A percentile compares a stretch with the other conserved stretches of the same genome.
Evolutionary conservation across 106 monocot genomes (phyloP).

Genomic region (Dendrobium officinale): DNA sequence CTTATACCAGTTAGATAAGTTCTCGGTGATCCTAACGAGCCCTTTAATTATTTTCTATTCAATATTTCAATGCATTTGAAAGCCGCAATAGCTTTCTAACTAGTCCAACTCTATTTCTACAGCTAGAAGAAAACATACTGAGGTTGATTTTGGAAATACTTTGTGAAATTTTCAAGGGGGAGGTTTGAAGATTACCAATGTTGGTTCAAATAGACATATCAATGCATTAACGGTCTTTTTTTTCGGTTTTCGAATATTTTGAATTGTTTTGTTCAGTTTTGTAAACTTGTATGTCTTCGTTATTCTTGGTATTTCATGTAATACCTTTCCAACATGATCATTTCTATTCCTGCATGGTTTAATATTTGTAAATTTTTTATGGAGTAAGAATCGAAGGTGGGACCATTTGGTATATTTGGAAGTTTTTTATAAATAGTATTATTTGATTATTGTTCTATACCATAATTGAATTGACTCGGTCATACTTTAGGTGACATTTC

Average conservation of each 20-base stretch:
- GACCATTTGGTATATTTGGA: no score
- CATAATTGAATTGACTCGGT: no score
- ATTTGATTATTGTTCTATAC: no score
- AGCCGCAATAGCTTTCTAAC: slow-evolving; percentile 2
- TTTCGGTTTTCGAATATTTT: no score
- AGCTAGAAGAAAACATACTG: slow-evolving; percentile 43
- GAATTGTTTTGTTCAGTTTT: background rate
- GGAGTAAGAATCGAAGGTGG: no score
- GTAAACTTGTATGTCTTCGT: background rate
- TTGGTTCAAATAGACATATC: no score
- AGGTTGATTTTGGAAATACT: slow-evolving; percentile 60
- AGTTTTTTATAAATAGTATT: no score
- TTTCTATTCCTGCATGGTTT: background rate
- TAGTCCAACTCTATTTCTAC: slow-evolving; percentile 14
- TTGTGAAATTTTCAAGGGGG: slow-evolving; percentile 62
- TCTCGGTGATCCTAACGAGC: background rate
- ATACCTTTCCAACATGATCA: background rate
- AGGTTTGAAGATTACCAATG: slow-evolving; percentile 39
- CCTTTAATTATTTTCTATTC: background rate
- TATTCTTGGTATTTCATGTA: background rate
- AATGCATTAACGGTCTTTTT: no score
- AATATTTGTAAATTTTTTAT: no score
- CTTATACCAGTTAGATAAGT: background rate
- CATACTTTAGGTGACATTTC: no score
- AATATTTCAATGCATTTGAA: background rate